Evolutionary conservation across 768 basidiomycete species (phyloP), one percentile per base, ranked within the genome.

Genomic region (Strobilomyces echinocephalus): DNA sequence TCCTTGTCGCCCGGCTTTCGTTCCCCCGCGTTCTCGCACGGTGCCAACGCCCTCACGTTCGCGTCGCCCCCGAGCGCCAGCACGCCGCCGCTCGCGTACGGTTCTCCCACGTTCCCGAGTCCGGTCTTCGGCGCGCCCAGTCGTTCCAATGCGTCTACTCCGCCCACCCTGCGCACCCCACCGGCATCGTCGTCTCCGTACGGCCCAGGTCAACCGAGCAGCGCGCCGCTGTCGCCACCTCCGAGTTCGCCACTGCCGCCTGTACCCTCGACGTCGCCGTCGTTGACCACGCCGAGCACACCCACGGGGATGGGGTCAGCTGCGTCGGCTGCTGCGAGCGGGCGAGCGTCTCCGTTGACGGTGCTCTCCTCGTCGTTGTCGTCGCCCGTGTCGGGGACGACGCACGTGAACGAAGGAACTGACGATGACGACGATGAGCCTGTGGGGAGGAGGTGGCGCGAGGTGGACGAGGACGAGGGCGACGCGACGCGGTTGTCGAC

Each of bases 401-500:
- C 48, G 41, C 15, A 33, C 15, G 15, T 26, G 26, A 45, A 49
- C 14, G n/a, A 40, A 35, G 35, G 12, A 14, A 8, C 35, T 8
- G 47, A 55, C 50, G 30, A 0, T 11, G 3, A 4, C n/a, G 26
- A 14, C 21, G 6, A 21, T 1, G 40, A 12, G 8, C 44, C 2
- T 30, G 38, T 14, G 18, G 18, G 50, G 1, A 49, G 6, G 1
- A 5, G 6, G 6, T 55, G 49, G 59, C 47, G 49, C 10, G 58
- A 62, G 1, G n/a, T 30, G 9, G 58, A 57, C 14, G 64, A 61
- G n/a, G 59, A 50, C 2, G 11, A 66, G n/a, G 59, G 52, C 2
- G 11, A 66, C 7, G 52, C 54, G 55, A 68, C 58, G 35, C 56
- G 44, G 16, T 45, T 66, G 21, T 71, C 61, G 52, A 60, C 67